Evolutionary conservation across 202 grass and related monocot species (phyloP).

Genomic region (Setaria viridis): DNA sequence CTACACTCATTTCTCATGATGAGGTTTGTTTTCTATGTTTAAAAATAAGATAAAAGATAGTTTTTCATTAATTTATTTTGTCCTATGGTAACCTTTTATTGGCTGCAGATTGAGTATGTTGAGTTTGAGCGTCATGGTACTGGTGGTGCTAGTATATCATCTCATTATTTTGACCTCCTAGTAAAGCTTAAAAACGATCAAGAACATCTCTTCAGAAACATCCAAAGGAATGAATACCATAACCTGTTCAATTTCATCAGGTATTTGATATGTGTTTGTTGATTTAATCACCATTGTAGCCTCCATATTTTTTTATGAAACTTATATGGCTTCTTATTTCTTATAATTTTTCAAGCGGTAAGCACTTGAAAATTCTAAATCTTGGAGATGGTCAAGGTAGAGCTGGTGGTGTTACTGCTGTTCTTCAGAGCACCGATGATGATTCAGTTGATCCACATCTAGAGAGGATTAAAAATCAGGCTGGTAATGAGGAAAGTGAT

Average conservation of each 20-base stretch:
- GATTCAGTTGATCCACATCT: conserved; percentile 86
- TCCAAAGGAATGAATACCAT: conserved; percentile 96
- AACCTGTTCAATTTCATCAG: conserved; percentile 91
- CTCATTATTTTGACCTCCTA: conserved; percentile 96
- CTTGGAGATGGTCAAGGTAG: conserved; percentile 81
- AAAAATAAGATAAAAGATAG: not conserved
- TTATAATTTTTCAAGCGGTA: conserved; percentile 58
- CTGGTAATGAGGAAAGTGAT: conserved; percentile 85
- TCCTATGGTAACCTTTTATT: not conserved
- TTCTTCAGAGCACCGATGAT: conserved; percentile 68
- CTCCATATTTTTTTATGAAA: conserved; percentile 4
- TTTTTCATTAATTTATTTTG: conserved; percentile 19
- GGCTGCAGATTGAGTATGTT: conserved; percentile 85
- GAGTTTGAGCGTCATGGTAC: conserved; percentile 95
- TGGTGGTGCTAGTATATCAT: conserved; percentile 82
- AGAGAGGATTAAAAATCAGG: conserved; percentile 72
- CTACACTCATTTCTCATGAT: conserved; percentile 93
- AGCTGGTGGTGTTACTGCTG: conserved; percentile 70
- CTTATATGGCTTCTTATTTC: conserved; percentile 16
- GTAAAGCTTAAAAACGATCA: conserved; percentile 90
- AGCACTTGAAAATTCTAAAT: conserved; percentile 90
- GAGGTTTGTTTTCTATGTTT: conserved; percentile 49
- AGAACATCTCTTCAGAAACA: conserved; percentile 98
- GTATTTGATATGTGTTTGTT: conserved; percentile 46
- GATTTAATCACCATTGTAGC: conserved; percentile 11